phyloP scores from a whole-genome alignment of 176 grass and related monocot genomes.

The Musa beccarii region DNA sequence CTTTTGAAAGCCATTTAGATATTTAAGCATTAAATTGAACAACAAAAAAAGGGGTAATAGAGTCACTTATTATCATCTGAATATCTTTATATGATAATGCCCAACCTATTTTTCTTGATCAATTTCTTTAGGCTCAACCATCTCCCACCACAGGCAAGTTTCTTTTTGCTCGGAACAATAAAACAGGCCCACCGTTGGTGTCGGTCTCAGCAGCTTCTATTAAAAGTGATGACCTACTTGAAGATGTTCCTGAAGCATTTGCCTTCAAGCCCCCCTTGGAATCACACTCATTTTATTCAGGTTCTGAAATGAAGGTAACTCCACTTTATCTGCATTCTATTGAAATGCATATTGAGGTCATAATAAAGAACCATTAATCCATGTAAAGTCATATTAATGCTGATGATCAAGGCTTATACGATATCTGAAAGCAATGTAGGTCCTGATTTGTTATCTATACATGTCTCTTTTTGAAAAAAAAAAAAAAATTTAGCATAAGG shows the following conservation, averaged over 20 bases:
- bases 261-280: conserved; percentile 41
- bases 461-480: too few relatives aligned
- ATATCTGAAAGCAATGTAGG: not conserved
- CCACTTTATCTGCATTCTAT: not conserved
- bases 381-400: too few relatives aligned
- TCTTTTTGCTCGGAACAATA: conserved; percentile 19
- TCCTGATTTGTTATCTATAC: not conserved
- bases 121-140: conserved; percentile 32
- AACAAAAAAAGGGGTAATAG: too few relatives aligned
- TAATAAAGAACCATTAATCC: too few relatives aligned
- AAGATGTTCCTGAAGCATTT: conserved; percentile 31
- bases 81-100: not conserved
- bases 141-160: conserved; percentile 70
- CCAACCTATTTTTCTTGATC: not conserved
- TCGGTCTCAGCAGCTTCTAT: conserved; percentile 7
- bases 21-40: too few relatives aligned
- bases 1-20: too few relatives aligned
- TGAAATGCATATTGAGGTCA: too few relatives aligned
- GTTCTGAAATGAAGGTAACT: conserved; percentile 38
- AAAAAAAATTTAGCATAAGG: not conserved
- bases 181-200: not conserved
- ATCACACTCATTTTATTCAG: conserved; percentile 25
- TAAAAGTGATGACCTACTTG: conserved; percentile 14
- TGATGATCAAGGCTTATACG: too few relatives aligned
- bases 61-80: not conserved